Percentiles rank a stretch among this genome's conserved stretches.
These are phyloP conservation scores for Kwoniella newhampshirensis DNA, from an alignment of 768 basidiomycete species.

Conservation along the genomic window DNA sequence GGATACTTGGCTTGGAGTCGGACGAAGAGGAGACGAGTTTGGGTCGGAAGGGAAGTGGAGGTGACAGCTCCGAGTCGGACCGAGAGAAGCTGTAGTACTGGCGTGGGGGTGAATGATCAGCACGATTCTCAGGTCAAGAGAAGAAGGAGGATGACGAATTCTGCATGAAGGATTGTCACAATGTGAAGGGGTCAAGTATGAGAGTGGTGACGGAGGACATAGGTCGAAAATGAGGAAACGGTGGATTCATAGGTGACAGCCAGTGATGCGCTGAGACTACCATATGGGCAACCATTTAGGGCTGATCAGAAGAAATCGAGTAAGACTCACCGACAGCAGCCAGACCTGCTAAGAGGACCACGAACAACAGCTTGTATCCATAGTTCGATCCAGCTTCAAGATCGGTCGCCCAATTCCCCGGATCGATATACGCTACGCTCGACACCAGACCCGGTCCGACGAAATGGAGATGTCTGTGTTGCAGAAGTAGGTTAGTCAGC, in stretches of 20 bases:
- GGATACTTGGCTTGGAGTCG: constrained; percentile 48
- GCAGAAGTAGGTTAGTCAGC: background rate
- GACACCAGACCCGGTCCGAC: constrained; percentile 83
- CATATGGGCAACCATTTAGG: too few relatives aligned
- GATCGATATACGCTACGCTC: constrained; percentile 70
- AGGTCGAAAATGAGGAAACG: too few relatives aligned
- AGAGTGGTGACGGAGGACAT: background rate
- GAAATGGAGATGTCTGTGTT: constrained; percentile 46
- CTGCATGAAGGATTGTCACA: too few relatives aligned
- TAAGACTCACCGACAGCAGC: constrained; percentile 64
- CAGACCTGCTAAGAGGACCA: constrained; percentile 77
- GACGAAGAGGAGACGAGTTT: constrained; percentile 43
- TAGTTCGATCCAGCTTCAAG: constrained; percentile 79
- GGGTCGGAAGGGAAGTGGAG: constrained; percentile 41
- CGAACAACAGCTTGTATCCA: constrained; percentile 82
- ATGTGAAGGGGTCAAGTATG: too few relatives aligned
- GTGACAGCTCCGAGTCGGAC: constrained; percentile 66
- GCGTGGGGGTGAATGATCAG: background rate
- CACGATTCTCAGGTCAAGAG: background rate
- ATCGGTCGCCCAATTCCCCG: constrained; percentile 84
- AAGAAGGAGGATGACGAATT: too few relatives aligned
- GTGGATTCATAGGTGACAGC: too few relatives aligned
- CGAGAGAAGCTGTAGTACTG: constrained; percentile 76
- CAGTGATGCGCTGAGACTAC: too few relatives aligned
- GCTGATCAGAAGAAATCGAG: too few relatives aligned